A percentile compares a stretch with the other conserved stretches of the same genome.
phyloP scores from a whole-genome alignment of 2,329 filamentous ascomycete species.

The Alternaria solani region DNA sequence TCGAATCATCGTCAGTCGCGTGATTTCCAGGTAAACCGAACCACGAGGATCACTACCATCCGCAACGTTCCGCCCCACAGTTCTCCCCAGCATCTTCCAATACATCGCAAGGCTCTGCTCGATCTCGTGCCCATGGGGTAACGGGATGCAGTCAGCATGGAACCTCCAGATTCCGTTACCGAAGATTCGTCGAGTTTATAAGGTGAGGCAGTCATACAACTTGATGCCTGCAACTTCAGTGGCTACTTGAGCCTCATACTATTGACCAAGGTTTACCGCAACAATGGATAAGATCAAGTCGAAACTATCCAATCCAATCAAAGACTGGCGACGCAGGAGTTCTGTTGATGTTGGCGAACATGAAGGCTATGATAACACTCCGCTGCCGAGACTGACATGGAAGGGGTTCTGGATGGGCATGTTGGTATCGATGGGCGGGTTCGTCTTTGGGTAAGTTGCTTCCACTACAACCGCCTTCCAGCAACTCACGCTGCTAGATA shows the following conservation, averaged over 20 bases:
- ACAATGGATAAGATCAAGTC: conserved; percentile 15
- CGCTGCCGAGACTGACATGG: conserved; percentile 16
- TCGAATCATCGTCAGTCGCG: background rate
- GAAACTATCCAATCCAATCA: conserved; percentile 27
- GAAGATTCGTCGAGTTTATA: background rate
- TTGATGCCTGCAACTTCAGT: background rate
- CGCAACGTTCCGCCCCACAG: conserved; percentile 10
- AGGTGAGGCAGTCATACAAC: background rate
- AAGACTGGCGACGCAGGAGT: conserved; percentile 23
- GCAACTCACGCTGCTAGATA: conserved; percentile 15
- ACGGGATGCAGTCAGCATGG: background rate
- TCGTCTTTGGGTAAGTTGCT: conserved; percentile 7
- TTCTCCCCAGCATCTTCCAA: background rate
- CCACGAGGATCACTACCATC: conserved; percentile 2
- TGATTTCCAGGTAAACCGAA: background rate
- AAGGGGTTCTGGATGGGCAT: conserved; percentile 35
- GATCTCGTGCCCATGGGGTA: background rate
- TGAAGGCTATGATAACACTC: conserved; percentile 27
- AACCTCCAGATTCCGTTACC: background rate
- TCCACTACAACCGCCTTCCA: background rate
- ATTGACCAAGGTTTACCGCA: background rate
- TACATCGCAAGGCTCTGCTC: background rate
- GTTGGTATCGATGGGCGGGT: conserved; percentile 41
- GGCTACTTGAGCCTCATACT: background rate
- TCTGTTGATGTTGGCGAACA: conserved; percentile 30